phyloP scores from a whole-genome alignment of 257 asterid species.

The Ajuga chamaepitys region DNA sequence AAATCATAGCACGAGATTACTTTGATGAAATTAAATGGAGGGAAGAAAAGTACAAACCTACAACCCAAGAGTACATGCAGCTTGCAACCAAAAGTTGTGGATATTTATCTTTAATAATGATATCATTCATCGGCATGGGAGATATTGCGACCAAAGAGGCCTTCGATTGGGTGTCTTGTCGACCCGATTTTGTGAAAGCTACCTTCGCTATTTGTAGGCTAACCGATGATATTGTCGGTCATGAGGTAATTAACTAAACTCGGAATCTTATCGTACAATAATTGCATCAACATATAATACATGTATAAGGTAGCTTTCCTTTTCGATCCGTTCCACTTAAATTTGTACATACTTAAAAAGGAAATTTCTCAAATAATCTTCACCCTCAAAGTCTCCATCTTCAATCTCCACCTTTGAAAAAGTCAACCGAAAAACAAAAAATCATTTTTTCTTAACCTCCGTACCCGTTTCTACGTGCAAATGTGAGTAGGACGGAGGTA shows the following conservation, averaged over 20 bases:
- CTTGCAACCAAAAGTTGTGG: constrained; percentile 13
- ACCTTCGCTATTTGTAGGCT: constrained; percentile 16
- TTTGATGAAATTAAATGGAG: constrained; percentile 21
- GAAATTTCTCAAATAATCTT: no score
- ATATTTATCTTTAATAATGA: constrained; percentile 5
- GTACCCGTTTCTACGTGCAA: no score
- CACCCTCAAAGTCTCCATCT: no score
- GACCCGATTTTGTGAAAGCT: constrained; percentile 17
- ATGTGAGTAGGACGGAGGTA: no score
- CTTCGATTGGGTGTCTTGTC: constrained; percentile 19
- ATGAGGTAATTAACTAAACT: background rate
- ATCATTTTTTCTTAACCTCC: no score
- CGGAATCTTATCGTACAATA: background rate
- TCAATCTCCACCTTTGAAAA: no score
- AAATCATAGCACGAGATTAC: background rate
- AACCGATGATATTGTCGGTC: constrained; percentile 10
- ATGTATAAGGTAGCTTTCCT: no score
- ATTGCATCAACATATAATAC: no score
- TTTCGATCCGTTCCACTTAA: no score
- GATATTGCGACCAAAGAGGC: constrained; percentile 7
- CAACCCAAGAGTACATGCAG: constrained; percentile 20
- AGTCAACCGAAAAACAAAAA: no score
- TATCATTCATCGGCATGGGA: constrained; percentile 25
- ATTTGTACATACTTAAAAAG: no score
- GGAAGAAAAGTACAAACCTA: constrained; percentile 18